Base-by-base conservation (phyloP, 1,284 basidiomycete species). In the Trichosporon sp. region DNA sequence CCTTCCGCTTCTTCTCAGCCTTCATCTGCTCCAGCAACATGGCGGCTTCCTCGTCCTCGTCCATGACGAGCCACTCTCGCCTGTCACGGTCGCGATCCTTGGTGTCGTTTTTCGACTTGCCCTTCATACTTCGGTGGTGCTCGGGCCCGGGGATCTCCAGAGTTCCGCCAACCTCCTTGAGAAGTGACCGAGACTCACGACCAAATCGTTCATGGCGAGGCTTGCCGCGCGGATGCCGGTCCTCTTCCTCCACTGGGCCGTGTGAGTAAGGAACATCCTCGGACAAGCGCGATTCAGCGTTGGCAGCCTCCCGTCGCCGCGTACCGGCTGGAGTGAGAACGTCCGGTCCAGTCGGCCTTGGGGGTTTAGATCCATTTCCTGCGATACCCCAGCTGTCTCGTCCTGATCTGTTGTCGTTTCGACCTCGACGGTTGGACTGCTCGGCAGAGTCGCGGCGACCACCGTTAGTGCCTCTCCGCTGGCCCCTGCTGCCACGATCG, bases 101-200 rank as follows among this genome's bases (percentile, higher is more conserved):
- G n/a, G 25, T 14, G 11, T 19, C 16, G 23, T 25, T 60, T 33
- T 40, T 56, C 25, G 3, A 16, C 57, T 62, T 65, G 33, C 36
- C 21, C 23, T 25, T 58, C 16, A 14, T n/a, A 23, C 46, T 44
- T 2, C 57, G 44, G 46, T 63, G 64, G 34, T 63, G 64, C 13
- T 52, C 32, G 13, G 60, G 19, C 4, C 57, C 27, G 2, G 61
- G 59, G 8, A 63, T 59, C 37, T 60, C 40, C 8, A 29, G 29
- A 5, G 60, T 58, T n/a, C 61, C 62, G 32, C 56, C 59, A 2
- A 25, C 8, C 3, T 44, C 23, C 57, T 60, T 59, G 16, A 68
- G 49, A 0, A 68, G 60, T 2, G 66, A 68, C 2, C 66, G 66
- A 7, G 66, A 68, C 36, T 65, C 63, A 16, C 59, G 59, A 23